phyloP scores from a whole-genome alignment of 202 grass and related monocot genomes.

The Brachypodium distachyon region DNA sequence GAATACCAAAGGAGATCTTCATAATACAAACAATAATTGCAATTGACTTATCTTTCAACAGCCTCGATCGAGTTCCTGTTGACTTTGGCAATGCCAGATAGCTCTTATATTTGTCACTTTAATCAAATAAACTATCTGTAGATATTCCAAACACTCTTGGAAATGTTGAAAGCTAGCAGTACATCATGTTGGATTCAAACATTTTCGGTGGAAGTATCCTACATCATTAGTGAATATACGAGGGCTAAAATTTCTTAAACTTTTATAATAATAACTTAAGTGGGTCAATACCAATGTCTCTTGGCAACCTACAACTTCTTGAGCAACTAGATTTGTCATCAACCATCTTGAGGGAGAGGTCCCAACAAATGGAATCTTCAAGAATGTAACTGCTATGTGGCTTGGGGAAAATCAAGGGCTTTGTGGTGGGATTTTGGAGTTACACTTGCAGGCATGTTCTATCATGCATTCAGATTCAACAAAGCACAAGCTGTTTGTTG shows the following conservation, averaged over 20 bases:
- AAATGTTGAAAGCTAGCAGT: background rate
- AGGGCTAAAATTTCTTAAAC: background rate
- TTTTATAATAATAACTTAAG: background rate
- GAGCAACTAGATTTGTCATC: constrained; percentile 17
- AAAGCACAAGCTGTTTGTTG: background rate
- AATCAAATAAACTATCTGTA: background rate
- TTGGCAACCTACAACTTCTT: background rate
- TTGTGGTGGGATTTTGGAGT: background rate
- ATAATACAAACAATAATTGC: background rate
- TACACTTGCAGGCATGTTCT: background rate
- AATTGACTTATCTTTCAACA: constrained; percentile 1
- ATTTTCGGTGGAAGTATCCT: background rate
- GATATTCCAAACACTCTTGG: background rate
- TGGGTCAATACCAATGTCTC: background rate
- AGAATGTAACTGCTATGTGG: background rate
- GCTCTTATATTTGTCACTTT: background rate
- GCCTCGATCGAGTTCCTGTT: background rate
- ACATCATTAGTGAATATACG: background rate
- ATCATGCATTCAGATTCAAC: background rate
- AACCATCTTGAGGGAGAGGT: constrained; percentile 23
- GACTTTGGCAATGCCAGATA: background rate
- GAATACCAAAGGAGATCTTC: background rate
- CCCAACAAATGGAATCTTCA: constrained; percentile 7
- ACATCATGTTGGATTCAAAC: background rate
- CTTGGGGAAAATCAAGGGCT: background rate